phyloP scores from a whole-genome alignment of 164 flowering plant species.

The Kingdonia uniflora region DNA sequence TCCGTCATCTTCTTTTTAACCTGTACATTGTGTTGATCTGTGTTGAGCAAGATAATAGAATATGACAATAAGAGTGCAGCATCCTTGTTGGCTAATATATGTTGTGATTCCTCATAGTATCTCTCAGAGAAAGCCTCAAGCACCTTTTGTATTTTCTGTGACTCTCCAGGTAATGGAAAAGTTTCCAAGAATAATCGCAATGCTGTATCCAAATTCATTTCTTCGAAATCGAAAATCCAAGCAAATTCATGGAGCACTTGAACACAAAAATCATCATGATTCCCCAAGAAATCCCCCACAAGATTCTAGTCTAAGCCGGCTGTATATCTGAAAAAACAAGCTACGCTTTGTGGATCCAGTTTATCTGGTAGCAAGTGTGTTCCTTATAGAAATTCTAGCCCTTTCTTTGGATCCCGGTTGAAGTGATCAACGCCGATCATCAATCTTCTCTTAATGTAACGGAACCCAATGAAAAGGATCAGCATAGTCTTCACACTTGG shows the following conservation, averaged over 20 bases:
- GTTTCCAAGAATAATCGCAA: constrained; percentile 32
- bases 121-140: constrained; percentile 45
- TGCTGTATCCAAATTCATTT: constrained; percentile 35
- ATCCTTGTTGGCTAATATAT: constrained; percentile 30
- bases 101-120: constrained; percentile 37
- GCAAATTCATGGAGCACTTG: constrained; percentile 38
- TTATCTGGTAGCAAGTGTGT: constrained; percentile 28
- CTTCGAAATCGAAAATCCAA: constrained; percentile 30
- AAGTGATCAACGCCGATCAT: constrained; percentile 29
- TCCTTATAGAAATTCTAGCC: constrained; percentile 29
- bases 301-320: constrained; percentile 31
- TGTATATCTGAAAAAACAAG: constrained; percentile 34
- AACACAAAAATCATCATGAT: constrained; percentile 34
- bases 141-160: constrained; percentile 35
- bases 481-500: constrained; percentile 26
- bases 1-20: constrained; percentile 46
- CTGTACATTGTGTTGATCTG: constrained; percentile 37
- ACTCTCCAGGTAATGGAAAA: constrained; percentile 36
- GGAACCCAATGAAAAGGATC: constrained; percentile 27
- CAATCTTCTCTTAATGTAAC: constrained; percentile 22
- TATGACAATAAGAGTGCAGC: constrained; percentile 36
- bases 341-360: constrained; percentile 32
- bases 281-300: constrained; percentile 34
- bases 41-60: constrained; percentile 38
- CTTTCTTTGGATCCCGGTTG: constrained; percentile 32